Evolutionary conservation across 2,329 filamentous ascomycete species (phyloP), one percentile per base, ranked within the genome.

Genomic region (Massarina eburnea): DNA sequence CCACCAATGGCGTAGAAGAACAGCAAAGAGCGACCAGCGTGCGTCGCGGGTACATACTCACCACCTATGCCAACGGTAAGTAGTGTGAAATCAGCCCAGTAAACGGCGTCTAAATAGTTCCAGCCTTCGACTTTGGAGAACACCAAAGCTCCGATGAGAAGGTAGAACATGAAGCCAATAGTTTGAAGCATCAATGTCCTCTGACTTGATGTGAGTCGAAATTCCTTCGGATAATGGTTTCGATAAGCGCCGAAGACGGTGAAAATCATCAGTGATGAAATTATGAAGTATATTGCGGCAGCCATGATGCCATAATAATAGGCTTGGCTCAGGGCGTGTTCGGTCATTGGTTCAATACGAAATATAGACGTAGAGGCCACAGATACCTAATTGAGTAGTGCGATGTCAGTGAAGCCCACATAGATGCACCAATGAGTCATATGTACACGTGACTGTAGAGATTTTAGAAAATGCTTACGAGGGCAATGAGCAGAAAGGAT

Each of bases 281-380:
- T 76, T 41, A 82, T 70, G 46, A 80, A 78, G 56, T 84, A 84
- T 3, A 83, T 59, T 0, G 60, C 73, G 2, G 80, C 78, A 4
- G 81, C 81, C 44, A 81, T 80, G 41, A 81, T 76, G 1, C 73
- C 81, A 52, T 83, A 84, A 59, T 83, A 84, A 59, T 77, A 83
- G 6, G 79, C 78, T 53, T 81, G 77, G 0, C 77, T 77, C 19
- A 83, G 63, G 1, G 78, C 73, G 52, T 77, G 75, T 9, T 70
- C 63, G 32, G 64, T 46, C 12, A 66, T 66, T 0, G 75, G 71
- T 17, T 68, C 65, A 8, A 77, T 63, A 14, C 69, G 71, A 45
- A 79, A 76, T 9, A 71, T 52, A 2, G 67, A 64, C 7, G 73
- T 71, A 0, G 73, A 73, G 9, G 77, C 73, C 5, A 76, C 72